Base-by-base conservation (phyloP, 192 early-diverging fungal genomes). In the Coemansia sp. region DNA sequence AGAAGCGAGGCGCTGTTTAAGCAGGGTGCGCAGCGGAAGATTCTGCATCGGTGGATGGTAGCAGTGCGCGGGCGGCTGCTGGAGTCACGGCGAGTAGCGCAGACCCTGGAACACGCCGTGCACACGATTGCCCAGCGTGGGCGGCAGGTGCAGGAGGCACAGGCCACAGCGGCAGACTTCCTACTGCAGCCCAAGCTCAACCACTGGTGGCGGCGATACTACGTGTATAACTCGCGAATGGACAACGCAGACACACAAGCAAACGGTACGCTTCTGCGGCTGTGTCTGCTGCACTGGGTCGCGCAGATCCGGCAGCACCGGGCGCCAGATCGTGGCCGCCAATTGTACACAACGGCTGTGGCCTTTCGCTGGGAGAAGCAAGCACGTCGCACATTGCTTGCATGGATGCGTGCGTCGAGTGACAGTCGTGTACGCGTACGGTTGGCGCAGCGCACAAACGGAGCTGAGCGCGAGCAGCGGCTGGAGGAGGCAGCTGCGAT, bases 281-380 rank as follows among this genome's bases (percentile, higher is more conserved):
- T n/a, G 20, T 78, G 76, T n/a, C 19, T 78, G 7, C 26, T 60
- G 29, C 62, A 54, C 47, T 73, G 76, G 75, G 22, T 55, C 38
- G 37, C 45, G 26, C 27, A 49, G 59, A 58, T 32, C 11, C 69
- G 58, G 14, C 37, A 29, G 3, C 35, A 62, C 23, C 32, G 24
- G 1, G 13, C 50, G 23, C 50, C 13, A 0, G 22, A 16, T 7
- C 27, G 4, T 12, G 50, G 52, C 39, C 35, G 13, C 14, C 32
- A 57, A 52, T 54, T 35, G 18, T 52, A 51, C 45, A 62, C 23
- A 6, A 26, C 24, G 11, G 76, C 70, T 1, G 29, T 69, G 24
- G 67, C 64, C 2, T 73, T 78, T 35, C 62, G 76, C 13, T 78
- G 76, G 76, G 66, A 73, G 37, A 66, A 65, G 43, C 67, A 79